Evolutionary conservation across 176 grass and related monocot genomes (phyloP), one percentile per base, ranked within the genome.

Genomic region (Eleusine coracana): DNA sequence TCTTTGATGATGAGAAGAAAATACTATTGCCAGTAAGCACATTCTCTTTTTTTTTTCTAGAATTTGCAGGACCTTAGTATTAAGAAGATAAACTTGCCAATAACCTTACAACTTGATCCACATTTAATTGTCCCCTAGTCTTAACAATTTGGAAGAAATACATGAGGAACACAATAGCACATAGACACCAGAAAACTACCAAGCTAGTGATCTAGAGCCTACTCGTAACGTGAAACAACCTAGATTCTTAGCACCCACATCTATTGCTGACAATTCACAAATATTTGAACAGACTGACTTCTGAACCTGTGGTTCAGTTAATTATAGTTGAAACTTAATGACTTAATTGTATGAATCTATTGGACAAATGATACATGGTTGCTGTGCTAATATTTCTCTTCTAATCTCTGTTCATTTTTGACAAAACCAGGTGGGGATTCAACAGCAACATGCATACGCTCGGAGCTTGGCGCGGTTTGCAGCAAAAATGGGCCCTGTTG

Each of bases 21-120:
- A 78, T 90, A 69, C 87, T 94, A 66, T 23, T 88, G 45, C 92
- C 92, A 63, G 92, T 94, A 88, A 94, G 89, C 56, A 86, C 27
- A 75, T 74, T 23, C 74, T 46, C 45, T 69, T 51, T 50, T 54
- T 54, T 2, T 59, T 23, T 59, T 59, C 21, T 59, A 59, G 21
- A 23, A 59, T 59, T 23, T 0, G 1, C 54, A 7, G 21, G 6
- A 59, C 9, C 21, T 3, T 59, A 6, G 8, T 59, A 3, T 59
- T 59, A 23, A 23, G 20, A 58, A n/a, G 56, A 59, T 59, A 59
- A 23, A 59, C 7, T 59, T 7, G 21, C 23, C 7, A 7, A 56
- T 56, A 18, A 21, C 52, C 52, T 56, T 56, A 6, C 17, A 56
- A 56, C 17, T 1, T 6, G 17, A 56, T 51, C 5, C 18, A 17